These are phyloP conservation scores for Eucalyptus urophylla DNA, from an alignment of 345 rosid genomes.

Conservation along the genomic window DNA sequence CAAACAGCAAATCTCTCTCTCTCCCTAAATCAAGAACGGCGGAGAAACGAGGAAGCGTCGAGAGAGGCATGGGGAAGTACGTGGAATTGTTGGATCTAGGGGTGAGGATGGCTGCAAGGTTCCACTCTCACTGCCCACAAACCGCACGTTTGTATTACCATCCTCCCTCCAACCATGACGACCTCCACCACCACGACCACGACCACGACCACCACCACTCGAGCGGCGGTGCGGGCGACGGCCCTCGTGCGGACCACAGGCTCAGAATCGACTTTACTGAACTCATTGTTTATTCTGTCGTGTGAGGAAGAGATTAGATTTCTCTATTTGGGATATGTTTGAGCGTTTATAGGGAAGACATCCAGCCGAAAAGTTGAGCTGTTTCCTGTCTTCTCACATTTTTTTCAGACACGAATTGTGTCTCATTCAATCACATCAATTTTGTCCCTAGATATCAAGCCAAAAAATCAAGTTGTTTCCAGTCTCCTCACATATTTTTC, in stretches of 20 bases:
- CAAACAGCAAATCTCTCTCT: neutral
- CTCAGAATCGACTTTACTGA: neutral
- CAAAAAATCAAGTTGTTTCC: neutral
- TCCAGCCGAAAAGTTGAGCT: neutral
- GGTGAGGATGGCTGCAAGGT: constrained; percentile 34
- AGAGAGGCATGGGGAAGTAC: constrained; percentile 28
- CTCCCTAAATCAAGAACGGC: neutral
- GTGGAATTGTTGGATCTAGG: constrained; percentile 31
- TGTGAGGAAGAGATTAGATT: neutral
- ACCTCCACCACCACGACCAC: neutral
- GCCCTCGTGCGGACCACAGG: neutral
- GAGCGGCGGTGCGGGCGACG: neutral
- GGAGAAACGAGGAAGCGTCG: neutral
- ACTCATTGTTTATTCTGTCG: neutral
- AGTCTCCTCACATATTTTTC: neutral
- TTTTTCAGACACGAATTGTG: neutral
- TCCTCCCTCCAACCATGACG: constrained; percentile 26
- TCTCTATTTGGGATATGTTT: neutral
- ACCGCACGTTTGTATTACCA: constrained; percentile 49
- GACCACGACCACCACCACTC: neutral
- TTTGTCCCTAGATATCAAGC: neutral
- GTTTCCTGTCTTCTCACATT: neutral
- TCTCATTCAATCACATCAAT: neutral
- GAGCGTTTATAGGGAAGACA: neutral
- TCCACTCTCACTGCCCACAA: constrained; percentile 58